Evolutionary conservation across 257 asterid genomes (phyloP), one percentile per base, ranked within the genome.

Genomic region (Solanum raphanifolium): DNA sequence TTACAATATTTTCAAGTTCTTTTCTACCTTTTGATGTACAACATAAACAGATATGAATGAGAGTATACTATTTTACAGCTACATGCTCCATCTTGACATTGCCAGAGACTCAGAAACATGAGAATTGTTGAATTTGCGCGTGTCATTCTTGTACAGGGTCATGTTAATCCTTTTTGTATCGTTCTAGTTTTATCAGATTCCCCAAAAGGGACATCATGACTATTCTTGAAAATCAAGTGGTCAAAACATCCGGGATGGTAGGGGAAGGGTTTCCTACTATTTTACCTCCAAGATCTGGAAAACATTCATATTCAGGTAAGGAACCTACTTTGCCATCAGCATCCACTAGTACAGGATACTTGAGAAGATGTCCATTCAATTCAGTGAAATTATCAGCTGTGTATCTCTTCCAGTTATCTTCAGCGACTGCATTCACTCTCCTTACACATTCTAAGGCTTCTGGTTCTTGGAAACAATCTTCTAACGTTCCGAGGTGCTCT

Each of bases 201-300:
- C 35, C 7, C 52, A 68, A 5, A 60, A 68, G 21, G 66, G 60
- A 20, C 74, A 68, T 36, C 75, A 68, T 39, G 55, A 69, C 65
- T 31, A 27, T 16, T 48, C 27, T 35, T 38, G 4, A 38, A 65
- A 9, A 62, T 93, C 90, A 96, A 4, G 99, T 96, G 3, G 98
- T 95, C 82, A 96, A 82, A 58, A 94, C 87, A 87, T 95, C 99
- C 3, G 99, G 98, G 85, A 96, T 84, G 86, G 95, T 11, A 29
- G 96, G 89, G 81, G 94, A 88, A 83, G 87, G 95, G 89, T 95
- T 83, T 73, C 99, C 99, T 31, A 94, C 91, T 88, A 96, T 92
- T 90, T 92, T 92, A 89, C 99, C 99, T 34, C 99, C 99, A 9
- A 94, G 76, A 87, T 96, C 98, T 2, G 98, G 99, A 91, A 96